Percentiles rank a stretch among this genome's conserved stretches.
Evolutionary conservation across 495 filamentous ascomycete species (phyloP).

Genomic region (Rostrohypoxylon terebratum): DNA sequence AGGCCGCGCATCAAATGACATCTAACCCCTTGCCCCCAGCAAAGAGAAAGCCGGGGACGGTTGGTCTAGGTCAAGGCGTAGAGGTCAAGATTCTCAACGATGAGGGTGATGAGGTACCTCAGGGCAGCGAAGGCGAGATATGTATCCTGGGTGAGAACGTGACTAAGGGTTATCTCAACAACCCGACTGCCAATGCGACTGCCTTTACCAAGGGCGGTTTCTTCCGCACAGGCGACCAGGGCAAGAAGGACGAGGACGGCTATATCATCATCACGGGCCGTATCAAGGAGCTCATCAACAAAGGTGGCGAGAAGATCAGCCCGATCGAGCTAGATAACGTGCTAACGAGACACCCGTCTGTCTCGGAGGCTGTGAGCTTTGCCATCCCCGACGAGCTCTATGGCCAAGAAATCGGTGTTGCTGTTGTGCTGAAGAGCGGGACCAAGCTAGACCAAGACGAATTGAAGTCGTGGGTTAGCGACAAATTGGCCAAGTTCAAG

Average conservation of each 20-base stretch:
- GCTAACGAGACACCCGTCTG: slow-evolving; percentile 72
- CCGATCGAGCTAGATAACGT: slow-evolving; percentile 89
- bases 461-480: slow-evolving; percentile 72
- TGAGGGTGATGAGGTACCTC: slow-evolving; percentile 68
- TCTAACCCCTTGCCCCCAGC: slow-evolving; percentile 82
- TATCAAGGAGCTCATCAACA: slow-evolving; percentile 88
- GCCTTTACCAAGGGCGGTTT: slow-evolving; percentile 77
- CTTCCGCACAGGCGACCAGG: slow-evolving; percentile 89
- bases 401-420: slow-evolving; percentile 83
- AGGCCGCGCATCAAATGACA: slow-evolving; percentile 90
- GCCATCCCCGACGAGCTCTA: slow-evolving; percentile 80
- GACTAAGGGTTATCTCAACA: slow-evolving; percentile 85
- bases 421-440: slow-evolving; percentile 77
- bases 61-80: slow-evolving; percentile 83
- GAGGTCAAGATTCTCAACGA: slow-evolving; percentile 80
- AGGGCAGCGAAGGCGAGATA: slow-evolving; percentile 79
- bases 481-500: slow-evolving; percentile 82
- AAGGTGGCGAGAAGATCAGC: slow-evolving; percentile 84
- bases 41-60: slow-evolving; percentile 79
- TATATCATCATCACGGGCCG: slow-evolving; percentile 82
- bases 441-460: slow-evolving; percentile 64
- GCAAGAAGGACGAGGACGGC: slow-evolving; percentile 76
- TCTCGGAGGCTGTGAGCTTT: slow-evolving; percentile 83
- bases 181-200: slow-evolving; percentile 74
- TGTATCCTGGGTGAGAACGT: slow-evolving; percentile 83